Base-by-base conservation (phyloP, 1,139 yeast genomes). In the Saccharomycopsis phalli region DNA sequence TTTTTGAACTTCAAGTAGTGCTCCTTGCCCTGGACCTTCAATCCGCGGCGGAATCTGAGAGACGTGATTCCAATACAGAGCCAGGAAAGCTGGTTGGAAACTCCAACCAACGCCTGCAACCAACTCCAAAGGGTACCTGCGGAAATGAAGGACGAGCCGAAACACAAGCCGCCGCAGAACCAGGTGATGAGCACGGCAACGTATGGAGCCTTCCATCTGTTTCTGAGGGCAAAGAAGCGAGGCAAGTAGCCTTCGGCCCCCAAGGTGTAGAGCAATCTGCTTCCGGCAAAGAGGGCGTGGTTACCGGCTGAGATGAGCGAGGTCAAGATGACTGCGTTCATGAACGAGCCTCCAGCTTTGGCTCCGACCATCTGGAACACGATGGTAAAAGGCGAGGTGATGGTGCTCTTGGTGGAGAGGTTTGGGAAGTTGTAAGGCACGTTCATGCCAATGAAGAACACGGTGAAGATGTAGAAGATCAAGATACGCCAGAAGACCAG, bases 301-400 rank as follows among this genome's bases (percentile, higher is more conserved):
- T 70, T 71, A 37, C 74, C 73, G 2, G 75, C 74, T 11, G 73
- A 66, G 6, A 70, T 60, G 11, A 70, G 68, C 11, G 74, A 66
- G 1, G 74, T 68, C 51, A 69, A 59, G 39, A 70, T 62, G 28
- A 68, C 73, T 3, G 74, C 75, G 48, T 69, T 69, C 58, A 70
- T 68, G 49, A 69, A 69, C 8, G 69, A 67, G 44, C 68, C 68
- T 6, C 54, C 67, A 8, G 57, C 61, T 40, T 57, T 60, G 5
- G 68, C 56, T 6, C 69, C 71, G 4, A 63, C 68, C 64, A 69
- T 61, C 55, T 71, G 76, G 59, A 74, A 75, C 4, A 73, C 79
- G 48, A 77, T 64, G 4, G 83, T 76, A 57, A 77, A 77, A 2
- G 84, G 83, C 4, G 82, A 76, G 3, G 81, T 73, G 38, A 69